Base-by-base conservation (phyloP, 768 basidiomycete species). In the Pulveroboletus sp. region DNA sequence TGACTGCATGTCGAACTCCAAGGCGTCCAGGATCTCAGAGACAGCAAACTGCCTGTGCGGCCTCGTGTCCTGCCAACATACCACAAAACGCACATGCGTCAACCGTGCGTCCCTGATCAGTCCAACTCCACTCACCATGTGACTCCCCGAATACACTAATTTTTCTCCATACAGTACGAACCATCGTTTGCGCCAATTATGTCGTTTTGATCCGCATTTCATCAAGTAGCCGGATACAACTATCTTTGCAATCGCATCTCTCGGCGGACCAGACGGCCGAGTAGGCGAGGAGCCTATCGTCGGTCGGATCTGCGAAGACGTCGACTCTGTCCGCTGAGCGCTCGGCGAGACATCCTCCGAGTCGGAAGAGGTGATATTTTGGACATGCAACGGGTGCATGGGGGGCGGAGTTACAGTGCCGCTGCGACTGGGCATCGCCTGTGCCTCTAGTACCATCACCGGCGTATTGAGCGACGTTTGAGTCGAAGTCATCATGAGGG, bases 101-200 rank as follows among this genome's bases (percentile, higher is more conserved):
- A 61, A n/a, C n/a, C n/a, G n/a, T n/a, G n/a, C n/a, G 44, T 42
- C 26, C 28, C 38, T 57, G 39, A 56, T 55, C 58, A 49, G 24
- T 33, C 46, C 44, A 43, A 30, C 48, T 33, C 15, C 13, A 76
- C 84, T 55, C 62, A 95, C 94, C 93, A 98, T 98, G 72, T 99
- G 96, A 65, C 87, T 93, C 43, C 83, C 83, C 9, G 83, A 85
- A 72, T 99, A 99, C 32, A 91, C 72, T 46, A 99, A 71, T 63
- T 84, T 88, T 60, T 93, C 90, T 35, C 84, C 83, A 35, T 85
- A 92, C n/a, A 99, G 73, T 33, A 90, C 84, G 61, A 99, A 98
- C 95, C 94, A 98, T 27, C 96, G 74, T 70, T 99, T 98, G 49
- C 93, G 79, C 96, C 96, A 99, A 57, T 83, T 90, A 60, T 89